phyloP scores from a whole-genome alignment of 2,329 filamentous ascomycete species.

The Pseudogymnoascus sp. region DNA sequence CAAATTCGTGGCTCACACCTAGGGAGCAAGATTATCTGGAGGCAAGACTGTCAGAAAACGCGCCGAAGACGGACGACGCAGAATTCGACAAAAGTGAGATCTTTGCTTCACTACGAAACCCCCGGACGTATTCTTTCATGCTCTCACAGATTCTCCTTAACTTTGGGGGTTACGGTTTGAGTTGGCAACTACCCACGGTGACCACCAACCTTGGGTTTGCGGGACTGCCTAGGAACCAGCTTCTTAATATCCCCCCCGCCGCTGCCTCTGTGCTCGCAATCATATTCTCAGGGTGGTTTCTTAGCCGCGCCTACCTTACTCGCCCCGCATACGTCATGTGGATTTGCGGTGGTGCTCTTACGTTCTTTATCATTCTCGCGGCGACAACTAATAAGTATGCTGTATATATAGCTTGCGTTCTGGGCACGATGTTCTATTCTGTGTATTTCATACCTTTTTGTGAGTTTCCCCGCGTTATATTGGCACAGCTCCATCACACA shows the following conservation, averaged over 20 bases:
- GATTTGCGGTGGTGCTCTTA: slow-evolving; percentile 34
- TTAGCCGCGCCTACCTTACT: slow-evolving; percentile 33
- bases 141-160: slow-evolving; percentile 33
- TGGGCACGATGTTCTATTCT: slow-evolving; percentile 38
- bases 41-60: slow-evolving; percentile 32
- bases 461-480: slow-evolving; percentile 21
- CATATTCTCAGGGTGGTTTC: slow-evolving; percentile 35
- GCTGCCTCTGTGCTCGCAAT: slow-evolving; percentile 34
- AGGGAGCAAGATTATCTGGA: slow-evolving; percentile 37
- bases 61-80: slow-evolving; percentile 32
- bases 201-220: slow-evolving; percentile 37
- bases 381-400: slow-evolving; percentile 31
- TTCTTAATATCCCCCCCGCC: slow-evolving; percentile 40
- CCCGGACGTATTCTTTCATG: slow-evolving; percentile 33
- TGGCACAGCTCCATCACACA: background rate
- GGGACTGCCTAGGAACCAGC: slow-evolving; percentile 36
- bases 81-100: slow-evolving; percentile 32
- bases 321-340: slow-evolving; percentile 36
- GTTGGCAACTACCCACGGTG: slow-evolving; percentile 37
- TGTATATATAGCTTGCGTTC: slow-evolving; percentile 38
- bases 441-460: slow-evolving; percentile 40
- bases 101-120: slow-evolving; percentile 29
- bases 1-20: slow-evolving; percentile 31
- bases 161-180: slow-evolving; percentile 35
- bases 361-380: slow-evolving; percentile 40